Evolutionary conservation across 306 rosid species (phyloP), one percentile per base, ranked within the genome.

Genomic region (Ochetophila trinervis): DNA sequence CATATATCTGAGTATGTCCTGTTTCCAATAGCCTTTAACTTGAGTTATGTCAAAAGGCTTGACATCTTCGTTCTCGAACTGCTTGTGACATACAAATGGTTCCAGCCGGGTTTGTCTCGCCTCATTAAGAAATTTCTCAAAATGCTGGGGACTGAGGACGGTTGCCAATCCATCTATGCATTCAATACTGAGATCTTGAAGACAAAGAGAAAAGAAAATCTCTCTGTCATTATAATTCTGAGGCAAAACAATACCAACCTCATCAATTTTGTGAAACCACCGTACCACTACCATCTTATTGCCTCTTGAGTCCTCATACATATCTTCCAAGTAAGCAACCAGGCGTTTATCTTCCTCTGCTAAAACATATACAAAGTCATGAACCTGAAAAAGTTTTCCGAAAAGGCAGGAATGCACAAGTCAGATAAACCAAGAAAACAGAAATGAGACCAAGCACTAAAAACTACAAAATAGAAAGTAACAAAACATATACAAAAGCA

Each of bases 211-310:
- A 74, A 81, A 87, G 84, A 87, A 92, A 87, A 92, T 84, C 91
- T 92, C 96, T 68, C 98, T 82, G 77, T 87, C 95, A 79, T 85
- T 84, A 87, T 64, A 89, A 80, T 74, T 78, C 75, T 49, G 87
- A 70, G 96, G 98, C 78, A 92, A 87, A 88, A 24, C 76, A 77
- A 82, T 78, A 87, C 91, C 95, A 89, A 92, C 98, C 98, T 92
- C 96, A 55, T 87, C 98, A 81, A 79, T 70, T 84, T 86, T 89
- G 88, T 92, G 93, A 85, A 87, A 92, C 98, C 98, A 92, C 61
- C 88, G 95, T 70, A 92, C 96, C 83, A 92, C 89, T 73, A 83
- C 96, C 96, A 87, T 92, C 89, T 83, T 92, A 85, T 82, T 85
- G 82, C 96, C 91, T 84, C 77, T 80, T 60, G 89, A 87, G 82